Evolutionary conservation across 257 asterid species (phyloP).

Genomic region (Ehretia macrophylla): DNA sequence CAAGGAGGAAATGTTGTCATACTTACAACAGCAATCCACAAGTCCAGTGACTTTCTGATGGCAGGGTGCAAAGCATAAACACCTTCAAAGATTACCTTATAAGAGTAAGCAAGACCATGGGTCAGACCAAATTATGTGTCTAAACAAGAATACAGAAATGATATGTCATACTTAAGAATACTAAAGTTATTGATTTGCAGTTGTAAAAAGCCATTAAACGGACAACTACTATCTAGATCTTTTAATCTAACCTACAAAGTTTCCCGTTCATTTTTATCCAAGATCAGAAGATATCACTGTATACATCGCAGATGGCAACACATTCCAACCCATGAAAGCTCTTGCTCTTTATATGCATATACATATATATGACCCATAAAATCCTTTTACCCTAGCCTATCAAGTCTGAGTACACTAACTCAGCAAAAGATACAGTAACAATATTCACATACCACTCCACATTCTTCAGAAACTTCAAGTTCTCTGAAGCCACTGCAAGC

Average conservation of each 20-base stretch:
- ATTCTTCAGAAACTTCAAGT: slow-evolving; percentile 93
- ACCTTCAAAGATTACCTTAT: slow-evolving; percentile 94
- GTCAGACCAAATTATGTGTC: not conserved
- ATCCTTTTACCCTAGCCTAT: no score
- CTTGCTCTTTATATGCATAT: no score
- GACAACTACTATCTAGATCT: not conserved
- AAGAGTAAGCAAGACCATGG: slow-evolving; percentile 16
- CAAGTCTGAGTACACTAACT: no score
- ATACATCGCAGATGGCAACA: no score
- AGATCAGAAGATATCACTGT: no score
- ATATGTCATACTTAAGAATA: not conserved
- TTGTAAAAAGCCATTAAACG: not conserved
- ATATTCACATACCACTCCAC: slow-evolving; percentile 76
- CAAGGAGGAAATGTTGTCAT: slow-evolving; percentile 5
- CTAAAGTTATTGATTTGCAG: not conserved
- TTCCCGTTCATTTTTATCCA: no score
- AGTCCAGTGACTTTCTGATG: slow-evolving; percentile 82
- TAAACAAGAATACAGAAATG: not conserved
- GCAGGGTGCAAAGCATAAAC: slow-evolving; percentile 97
- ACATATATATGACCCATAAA: no score
- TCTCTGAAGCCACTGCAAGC: slow-evolving; percentile 90
- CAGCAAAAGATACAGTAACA: not conserved
- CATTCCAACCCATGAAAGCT: no score
- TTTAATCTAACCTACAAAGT: not conserved
- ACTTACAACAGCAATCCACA: slow-evolving; percentile 99